Evolutionary conservation across 1,139 yeast genomes (phyloP).

Genomic region (Taphrina deformans): DNA sequence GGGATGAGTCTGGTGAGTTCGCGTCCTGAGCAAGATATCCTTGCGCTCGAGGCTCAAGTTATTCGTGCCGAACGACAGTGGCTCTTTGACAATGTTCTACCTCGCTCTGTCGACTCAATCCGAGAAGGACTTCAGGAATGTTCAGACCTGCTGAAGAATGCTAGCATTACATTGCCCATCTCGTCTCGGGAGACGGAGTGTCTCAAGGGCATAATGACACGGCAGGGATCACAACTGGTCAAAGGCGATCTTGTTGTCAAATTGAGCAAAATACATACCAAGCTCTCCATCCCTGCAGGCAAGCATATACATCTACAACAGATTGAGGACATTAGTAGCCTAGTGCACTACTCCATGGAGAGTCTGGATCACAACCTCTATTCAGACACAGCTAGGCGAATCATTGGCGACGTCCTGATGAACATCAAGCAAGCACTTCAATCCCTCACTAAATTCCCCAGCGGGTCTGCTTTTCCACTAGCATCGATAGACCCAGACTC

Average conservation of each 20-base stretch:
- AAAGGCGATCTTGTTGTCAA: constrained; percentile 29
- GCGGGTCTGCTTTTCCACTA: constrained; percentile 12
- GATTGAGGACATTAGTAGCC: constrained; percentile 14
- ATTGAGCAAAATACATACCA: neutral
- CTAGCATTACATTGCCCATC: constrained; percentile 24
- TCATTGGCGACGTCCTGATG: constrained; percentile 9
- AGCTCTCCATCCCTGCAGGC: constrained; percentile 4
- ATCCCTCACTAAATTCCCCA: neutral
- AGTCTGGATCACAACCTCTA: constrained; percentile 8
- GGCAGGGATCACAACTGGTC: constrained; percentile 25
- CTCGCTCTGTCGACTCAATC: constrained; percentile 10
- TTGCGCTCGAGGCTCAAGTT: constrained; percentile 2
- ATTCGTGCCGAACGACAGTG: constrained; percentile 20
- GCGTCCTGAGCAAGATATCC: neutral
- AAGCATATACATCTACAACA: constrained; percentile 14
- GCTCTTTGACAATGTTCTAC: constrained; percentile 29
- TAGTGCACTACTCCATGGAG: constrained; percentile 12
- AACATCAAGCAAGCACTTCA: constrained; percentile 8
- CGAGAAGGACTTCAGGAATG: constrained; percentile 23
- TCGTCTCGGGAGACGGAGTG: constrained; percentile 31
- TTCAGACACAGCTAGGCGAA: constrained; percentile 17
- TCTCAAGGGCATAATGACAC: constrained; percentile 30
- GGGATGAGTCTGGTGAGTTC: neutral
- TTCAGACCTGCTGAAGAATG: constrained; percentile 19
- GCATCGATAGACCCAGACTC: constrained; percentile 8